Evolutionary conservation across 495 filamentous ascomycete species (phyloP).

Genomic region (Xylaria venustula): DNA sequence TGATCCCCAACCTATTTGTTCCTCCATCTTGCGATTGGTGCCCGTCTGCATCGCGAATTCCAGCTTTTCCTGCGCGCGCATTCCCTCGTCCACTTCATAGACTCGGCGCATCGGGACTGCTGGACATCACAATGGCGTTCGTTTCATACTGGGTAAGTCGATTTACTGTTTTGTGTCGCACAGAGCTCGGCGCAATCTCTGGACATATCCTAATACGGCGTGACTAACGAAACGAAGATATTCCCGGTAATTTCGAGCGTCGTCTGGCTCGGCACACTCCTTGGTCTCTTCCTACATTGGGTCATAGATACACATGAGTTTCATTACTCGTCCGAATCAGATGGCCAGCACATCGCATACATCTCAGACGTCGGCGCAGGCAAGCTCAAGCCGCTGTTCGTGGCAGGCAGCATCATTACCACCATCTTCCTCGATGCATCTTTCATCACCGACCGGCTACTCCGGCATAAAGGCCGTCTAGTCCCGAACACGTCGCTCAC

Average conservation of each 20-base stretch:
- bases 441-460: conserved; percentile 76
- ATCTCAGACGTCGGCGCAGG: conserved; percentile 77
- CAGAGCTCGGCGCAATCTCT: neutral
- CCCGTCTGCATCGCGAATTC: too few relatives aligned
- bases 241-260: conserved; percentile 76
- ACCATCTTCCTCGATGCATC: conserved; percentile 82
- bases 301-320: conserved; percentile 52
- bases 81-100: neutral
- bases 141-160: conserved; percentile 55
- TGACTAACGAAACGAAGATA: conserved; percentile 52
- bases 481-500: conserved; percentile 62
- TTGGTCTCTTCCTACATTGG: conserved; percentile 62
- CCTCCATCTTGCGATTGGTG: too few relatives aligned
- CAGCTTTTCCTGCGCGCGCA: neutral
- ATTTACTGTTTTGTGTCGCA: neutral
- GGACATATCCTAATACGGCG: neutral
- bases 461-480: conserved; percentile 73
- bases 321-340: conserved; percentile 66
- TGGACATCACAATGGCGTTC: conserved; percentile 64
- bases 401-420: conserved; percentile 73
- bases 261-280: conserved; percentile 72
- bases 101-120: neutral
- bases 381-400: conserved; percentile 80
- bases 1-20: too few relatives aligned
- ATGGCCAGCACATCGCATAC: conserved; percentile 70